Percentiles rank a stretch among this genome's conserved stretches.
Evolutionary conservation across 2,329 filamentous ascomycete genomes (phyloP).

Genomic region (Lachnellula occidentalis): DNA sequence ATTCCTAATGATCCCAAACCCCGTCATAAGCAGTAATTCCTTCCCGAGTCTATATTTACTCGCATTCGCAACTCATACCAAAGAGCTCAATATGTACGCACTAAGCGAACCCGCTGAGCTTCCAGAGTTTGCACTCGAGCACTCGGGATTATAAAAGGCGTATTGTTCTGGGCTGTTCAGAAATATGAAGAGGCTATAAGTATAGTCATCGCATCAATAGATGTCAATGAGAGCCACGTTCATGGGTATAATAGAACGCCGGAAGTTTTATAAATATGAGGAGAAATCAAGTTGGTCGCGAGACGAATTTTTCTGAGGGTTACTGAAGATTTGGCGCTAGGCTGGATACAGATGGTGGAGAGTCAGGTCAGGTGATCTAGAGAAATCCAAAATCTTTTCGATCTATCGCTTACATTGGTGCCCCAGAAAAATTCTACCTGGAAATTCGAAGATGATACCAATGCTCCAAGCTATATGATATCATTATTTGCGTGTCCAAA

Average conservation of each 20-base stretch:
- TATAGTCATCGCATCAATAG: slow-evolving; percentile 19
- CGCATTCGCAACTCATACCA: no score
- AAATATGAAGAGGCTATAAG: slow-evolving; percentile 27
- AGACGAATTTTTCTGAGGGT: slow-evolving; percentile 3
- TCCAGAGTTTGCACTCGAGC: slow-evolving; percentile 24
- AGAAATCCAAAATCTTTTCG: no score
- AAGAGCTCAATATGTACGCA: slow-evolving; percentile 21
- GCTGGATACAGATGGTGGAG: background rate
- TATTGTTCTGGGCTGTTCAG: slow-evolving; percentile 24
- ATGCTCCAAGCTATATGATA: no score
- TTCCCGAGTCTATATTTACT: background rate
- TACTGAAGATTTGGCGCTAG: slow-evolving; percentile 1
- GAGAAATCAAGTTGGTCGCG: slow-evolving; percentile 8
- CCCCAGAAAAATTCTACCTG: no score
- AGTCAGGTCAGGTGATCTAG: no score
- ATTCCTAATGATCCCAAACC: background rate
- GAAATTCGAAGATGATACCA: no score
- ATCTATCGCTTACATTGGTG: no score
- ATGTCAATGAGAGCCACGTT: slow-evolving; percentile 23
- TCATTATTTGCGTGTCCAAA: no score
- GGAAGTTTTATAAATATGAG: slow-evolving; percentile 19
- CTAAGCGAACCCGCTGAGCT: slow-evolving; percentile 28
- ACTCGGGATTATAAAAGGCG: slow-evolving; percentile 31
- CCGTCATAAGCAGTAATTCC: background rate
- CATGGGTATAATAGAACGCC: slow-evolving; percentile 28